Evolutionary conservation across 2,329 filamentous ascomycete species (phyloP).

Genomic region (Trichoderma endophyticum): DNA sequence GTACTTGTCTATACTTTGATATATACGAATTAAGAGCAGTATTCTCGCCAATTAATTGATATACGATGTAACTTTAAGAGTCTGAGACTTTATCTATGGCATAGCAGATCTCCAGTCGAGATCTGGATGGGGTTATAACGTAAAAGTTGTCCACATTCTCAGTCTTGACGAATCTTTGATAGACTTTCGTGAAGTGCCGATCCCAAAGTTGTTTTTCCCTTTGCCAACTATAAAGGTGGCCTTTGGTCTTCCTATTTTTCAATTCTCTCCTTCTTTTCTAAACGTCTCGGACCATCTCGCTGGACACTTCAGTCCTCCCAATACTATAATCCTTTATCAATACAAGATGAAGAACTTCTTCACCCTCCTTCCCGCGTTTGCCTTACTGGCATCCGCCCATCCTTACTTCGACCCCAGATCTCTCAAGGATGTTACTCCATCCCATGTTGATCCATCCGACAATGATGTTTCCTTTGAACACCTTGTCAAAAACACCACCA

Average conservation of each 20-base stretch:
- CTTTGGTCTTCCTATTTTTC: not conserved
- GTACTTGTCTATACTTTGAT: not conserved
- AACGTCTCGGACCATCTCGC: too few species aligned
- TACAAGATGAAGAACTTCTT: not conserved
- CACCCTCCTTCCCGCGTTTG: not conserved
- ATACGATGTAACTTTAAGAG: not conserved
- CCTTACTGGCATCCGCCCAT: not conserved
- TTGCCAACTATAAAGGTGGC: not conserved
- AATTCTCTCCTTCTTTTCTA: not conserved
- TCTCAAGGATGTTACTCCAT: too few species aligned
- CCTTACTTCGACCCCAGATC: too few species aligned
- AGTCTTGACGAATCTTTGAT: not conserved
- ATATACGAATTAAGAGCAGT: accelerated
- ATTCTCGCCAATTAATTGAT: accelerated
- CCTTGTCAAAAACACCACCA: not conserved
- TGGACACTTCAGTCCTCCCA: not conserved
- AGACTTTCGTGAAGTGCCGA: not conserved
- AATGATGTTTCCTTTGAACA: not conserved
- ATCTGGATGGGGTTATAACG: not conserved
- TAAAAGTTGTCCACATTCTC: not conserved
- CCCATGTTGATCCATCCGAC: not conserved
- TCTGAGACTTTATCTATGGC: not conserved
- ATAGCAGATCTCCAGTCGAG: not conserved
- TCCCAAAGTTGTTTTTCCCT: not conserved
- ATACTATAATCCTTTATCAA: not conserved